These are phyloP conservation scores for Tricholoma matsutake DNA, from an alignment of 768 basidiomycete species.

Conservation along the genomic window DNA sequence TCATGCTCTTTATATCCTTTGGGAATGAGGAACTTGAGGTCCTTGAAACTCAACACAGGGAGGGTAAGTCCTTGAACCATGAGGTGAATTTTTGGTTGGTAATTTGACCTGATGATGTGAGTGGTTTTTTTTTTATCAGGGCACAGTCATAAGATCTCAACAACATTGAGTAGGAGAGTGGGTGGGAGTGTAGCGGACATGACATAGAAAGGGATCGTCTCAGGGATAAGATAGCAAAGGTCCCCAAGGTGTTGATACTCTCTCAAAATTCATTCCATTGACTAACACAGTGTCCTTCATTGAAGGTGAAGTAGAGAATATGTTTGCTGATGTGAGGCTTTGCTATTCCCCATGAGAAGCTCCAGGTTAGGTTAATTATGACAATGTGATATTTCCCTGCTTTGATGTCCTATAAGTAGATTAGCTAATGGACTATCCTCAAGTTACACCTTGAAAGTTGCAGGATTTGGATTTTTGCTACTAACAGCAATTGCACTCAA, in stretches of 20 bases:
- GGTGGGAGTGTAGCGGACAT: too few relatives aligned
- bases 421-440: neutral
- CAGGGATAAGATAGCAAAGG: too few relatives aligned
- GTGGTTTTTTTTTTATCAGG: too few relatives aligned
- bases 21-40: too few relatives aligned
- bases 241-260: too few relatives aligned
- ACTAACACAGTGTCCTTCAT: conserved; percentile 10
- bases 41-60: conserved; percentile 2
- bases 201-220: too few relatives aligned
- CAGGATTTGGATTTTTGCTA: conserved; percentile 8
- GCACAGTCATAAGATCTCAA: conserved; percentile 22
- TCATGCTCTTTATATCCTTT: too few relatives aligned
- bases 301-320: conserved; percentile 7
- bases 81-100: conserved; percentile 2
- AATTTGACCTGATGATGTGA: too few relatives aligned
- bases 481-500: conserved; percentile 20
- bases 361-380: conserved; percentile 21
- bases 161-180: conserved; percentile 8
- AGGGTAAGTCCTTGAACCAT: conserved; percentile 6
- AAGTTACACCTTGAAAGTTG: conserved; percentile 16
- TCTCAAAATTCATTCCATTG: conserved; percentile 6
- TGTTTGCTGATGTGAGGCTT: conserved; percentile 11
- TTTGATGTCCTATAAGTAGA: conserved; percentile 20
- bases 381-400: conserved; percentile 21
- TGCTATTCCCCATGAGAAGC: conserved; percentile 10